phyloP scores from a whole-genome alignment of 768 basidiomycete species.

The Lentinula sp. region DNA sequence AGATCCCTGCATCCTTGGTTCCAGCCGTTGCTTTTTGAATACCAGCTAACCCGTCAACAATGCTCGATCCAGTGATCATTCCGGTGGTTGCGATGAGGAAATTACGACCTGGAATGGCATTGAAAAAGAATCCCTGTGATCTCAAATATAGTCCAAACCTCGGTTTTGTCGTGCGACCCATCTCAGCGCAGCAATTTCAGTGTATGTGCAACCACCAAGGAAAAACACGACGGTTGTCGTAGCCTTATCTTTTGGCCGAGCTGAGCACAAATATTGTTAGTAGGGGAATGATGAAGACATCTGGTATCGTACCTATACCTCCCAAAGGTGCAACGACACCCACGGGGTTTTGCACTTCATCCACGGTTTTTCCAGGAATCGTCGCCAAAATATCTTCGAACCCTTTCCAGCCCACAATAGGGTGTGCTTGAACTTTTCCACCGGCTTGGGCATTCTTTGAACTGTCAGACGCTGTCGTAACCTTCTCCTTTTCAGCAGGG shows the following conservation, averaged over 20 bases:
- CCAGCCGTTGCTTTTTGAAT: constrained; percentile 21
- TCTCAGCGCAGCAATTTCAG: constrained; percentile 91
- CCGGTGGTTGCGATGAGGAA: constrained; percentile 91
- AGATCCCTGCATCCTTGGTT: constrained; percentile 39
- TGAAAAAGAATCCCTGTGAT: constrained; percentile 5
- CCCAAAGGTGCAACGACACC: not conserved
- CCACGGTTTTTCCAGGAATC: constrained; percentile 84
- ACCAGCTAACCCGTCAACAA: constrained; percentile 65
- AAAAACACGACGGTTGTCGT: constrained; percentile 94
- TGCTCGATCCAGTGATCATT: constrained; percentile 73
- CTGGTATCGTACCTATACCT: constrained; percentile 18
- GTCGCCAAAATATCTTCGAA: constrained; percentile 84
- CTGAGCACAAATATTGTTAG: constrained; percentile 18
- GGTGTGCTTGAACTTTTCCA: constrained; percentile 75
- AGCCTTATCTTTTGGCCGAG: constrained; percentile 47
- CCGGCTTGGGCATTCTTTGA: constrained; percentile 20
- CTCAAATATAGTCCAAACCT: constrained; percentile 39
- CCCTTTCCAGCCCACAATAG: constrained; percentile 94
- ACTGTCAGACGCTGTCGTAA: not conserved
- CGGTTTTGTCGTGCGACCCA: constrained; percentile 85
- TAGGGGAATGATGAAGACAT: not conserved
- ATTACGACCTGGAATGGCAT: constrained; percentile 55
- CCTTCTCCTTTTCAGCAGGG: constrained; percentile 56
- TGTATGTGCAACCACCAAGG: constrained; percentile 95
- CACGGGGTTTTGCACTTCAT: constrained; percentile 51